phyloP scores from a whole-genome alignment of 2,329 filamentous ascomycete genomes.

The Sclerotinia minor region DNA sequence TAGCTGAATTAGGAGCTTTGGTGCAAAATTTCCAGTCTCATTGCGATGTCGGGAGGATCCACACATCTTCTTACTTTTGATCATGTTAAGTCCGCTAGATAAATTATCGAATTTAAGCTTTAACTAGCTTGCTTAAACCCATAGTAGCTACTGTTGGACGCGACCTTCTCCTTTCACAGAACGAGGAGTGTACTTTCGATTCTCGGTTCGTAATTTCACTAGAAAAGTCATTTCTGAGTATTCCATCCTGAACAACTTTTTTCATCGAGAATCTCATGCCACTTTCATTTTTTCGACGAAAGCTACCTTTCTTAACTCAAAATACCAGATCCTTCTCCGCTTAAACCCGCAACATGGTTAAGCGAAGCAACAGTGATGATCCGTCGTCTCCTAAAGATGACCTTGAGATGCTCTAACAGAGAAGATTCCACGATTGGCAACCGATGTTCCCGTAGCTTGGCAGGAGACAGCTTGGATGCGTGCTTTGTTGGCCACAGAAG shows the following conservation, averaged over 20 bases:
- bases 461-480: background rate
- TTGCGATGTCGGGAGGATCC: background rate
- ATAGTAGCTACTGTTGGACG: no score
- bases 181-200: background rate
- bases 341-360: background rate
- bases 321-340: background rate
- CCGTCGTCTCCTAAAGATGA: background rate
- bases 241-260: background rate
- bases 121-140: background rate
- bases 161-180: background rate
- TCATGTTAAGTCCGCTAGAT: background rate
- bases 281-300: background rate
- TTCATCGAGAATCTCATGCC: no score
- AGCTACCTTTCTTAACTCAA: background rate
- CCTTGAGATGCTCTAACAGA: background rate
- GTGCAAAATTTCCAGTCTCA: background rate
- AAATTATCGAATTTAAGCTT: background rate
- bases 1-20: background rate
- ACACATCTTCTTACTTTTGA: background rate
- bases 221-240: background rate
- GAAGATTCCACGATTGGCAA: background rate
- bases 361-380: background rate
- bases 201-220: background rate
- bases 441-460: background rate
- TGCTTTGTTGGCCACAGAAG: background rate